These are phyloP conservation scores for Ophiostoma perfectum DNA, from an alignment of 2,329 filamentous ascomycete species.

Conservation along the genomic window DNA sequence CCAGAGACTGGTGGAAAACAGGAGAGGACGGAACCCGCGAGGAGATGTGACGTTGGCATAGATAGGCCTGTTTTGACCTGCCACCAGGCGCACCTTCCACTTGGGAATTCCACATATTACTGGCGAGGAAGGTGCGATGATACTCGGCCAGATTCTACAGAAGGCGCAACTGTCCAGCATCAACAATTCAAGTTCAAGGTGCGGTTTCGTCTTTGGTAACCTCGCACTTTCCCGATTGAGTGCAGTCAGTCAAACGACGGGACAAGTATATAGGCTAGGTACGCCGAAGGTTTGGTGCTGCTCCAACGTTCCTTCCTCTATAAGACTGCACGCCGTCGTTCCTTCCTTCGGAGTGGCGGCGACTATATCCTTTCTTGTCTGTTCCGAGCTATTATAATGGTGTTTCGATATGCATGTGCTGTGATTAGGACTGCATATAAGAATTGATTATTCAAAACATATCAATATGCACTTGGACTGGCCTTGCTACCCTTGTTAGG, in stretches of 20 bases:
- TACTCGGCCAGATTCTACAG: not conserved
- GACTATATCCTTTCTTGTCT: not conserved
- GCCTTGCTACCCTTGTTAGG: too few relatives aligned
- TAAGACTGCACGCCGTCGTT: not conserved
- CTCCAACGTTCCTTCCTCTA: not conserved
- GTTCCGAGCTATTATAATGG: too few relatives aligned
- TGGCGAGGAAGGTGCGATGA: not conserved
- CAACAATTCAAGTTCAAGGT: not conserved
- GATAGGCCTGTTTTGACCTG: too few relatives aligned
- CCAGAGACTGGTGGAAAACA: not conserved
- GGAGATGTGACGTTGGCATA: not conserved
- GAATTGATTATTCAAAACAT: too few relatives aligned
- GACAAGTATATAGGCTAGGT: not conserved
- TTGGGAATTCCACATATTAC: not conserved
- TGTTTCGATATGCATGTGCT: too few relatives aligned
- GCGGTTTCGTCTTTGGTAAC: not conserved
- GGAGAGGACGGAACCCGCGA: too few relatives aligned
- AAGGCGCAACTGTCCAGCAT: too few relatives aligned
- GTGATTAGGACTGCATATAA: not conserved
- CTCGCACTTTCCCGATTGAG: not conserved
- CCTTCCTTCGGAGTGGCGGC: conserved; percentile 6
- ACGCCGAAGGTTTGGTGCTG: not conserved
- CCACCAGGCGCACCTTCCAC: not conserved
- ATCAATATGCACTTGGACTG: not conserved
- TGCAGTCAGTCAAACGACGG: not conserved